Evolutionary conservation across 1,284 basidiomycete species (phyloP).

Genomic region (Ustilago lituana): DNA sequence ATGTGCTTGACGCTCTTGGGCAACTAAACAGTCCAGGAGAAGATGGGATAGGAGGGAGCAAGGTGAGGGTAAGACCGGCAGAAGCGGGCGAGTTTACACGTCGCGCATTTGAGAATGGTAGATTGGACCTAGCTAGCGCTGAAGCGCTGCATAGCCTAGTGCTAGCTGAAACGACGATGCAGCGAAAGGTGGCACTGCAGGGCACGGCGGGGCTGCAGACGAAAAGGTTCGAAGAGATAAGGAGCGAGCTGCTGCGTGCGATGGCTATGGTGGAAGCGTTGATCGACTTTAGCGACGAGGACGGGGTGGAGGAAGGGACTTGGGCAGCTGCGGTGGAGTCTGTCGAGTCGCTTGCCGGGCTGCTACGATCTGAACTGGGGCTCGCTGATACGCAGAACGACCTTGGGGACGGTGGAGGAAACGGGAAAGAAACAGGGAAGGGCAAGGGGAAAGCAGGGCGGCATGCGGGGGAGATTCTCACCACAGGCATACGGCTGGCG

Average conservation of each 20-base stretch:
- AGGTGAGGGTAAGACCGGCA: slow-evolving; percentile 74
- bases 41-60: slow-evolving; percentile 62
- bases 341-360: slow-evolving; percentile 6
- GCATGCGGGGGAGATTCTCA: slow-evolving; percentile 79
- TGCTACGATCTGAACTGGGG: slow-evolving; percentile 21
- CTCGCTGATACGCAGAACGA: not conserved
- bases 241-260: slow-evolving; percentile 75
- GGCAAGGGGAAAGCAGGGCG: slow-evolving; percentile 68
- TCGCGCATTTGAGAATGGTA: slow-evolving; percentile 79
- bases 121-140: slow-evolving; percentile 83
- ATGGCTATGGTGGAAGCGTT: slow-evolving; percentile 83
- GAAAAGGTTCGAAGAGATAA: slow-evolving; percentile 74
- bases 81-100: slow-evolving; percentile 87
- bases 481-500: slow-evolving; percentile 80
- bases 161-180: slow-evolving; percentile 82
- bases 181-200: slow-evolving; percentile 77
- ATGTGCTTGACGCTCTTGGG: slow-evolving; percentile 74
- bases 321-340: slow-evolving; percentile 68
- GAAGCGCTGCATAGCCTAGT: slow-evolving; percentile 85
- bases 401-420: not conserved
- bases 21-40: too few species aligned
- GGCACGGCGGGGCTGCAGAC: slow-evolving; percentile 72
- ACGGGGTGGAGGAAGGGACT: slow-evolving; percentile 81
- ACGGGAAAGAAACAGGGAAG: not conserved
- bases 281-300: slow-evolving; percentile 89